These are phyloP conservation scores for Aspergillus ostianus DNA, from an alignment of 495 filamentous ascomycete genomes.

Conservation along the genomic window DNA sequence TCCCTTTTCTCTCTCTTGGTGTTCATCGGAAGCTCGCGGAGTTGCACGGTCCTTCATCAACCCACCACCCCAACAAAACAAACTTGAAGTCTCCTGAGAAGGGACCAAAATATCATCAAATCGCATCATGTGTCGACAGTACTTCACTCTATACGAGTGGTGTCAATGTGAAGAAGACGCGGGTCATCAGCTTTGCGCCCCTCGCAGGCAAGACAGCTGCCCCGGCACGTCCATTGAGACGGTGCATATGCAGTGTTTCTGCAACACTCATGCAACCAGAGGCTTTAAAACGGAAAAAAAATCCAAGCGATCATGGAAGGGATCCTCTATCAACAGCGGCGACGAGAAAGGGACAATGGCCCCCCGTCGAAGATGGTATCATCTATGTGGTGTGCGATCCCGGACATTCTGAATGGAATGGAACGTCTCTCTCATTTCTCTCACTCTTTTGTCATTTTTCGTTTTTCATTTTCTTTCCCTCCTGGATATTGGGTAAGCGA, in stretches of 20 bases:
- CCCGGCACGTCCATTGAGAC: slow-evolving; percentile 37
- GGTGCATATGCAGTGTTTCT: slow-evolving; percentile 48
- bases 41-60: background rate
- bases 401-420: slow-evolving; percentile 14
- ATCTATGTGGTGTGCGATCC: slow-evolving; percentile 28
- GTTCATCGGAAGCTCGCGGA: slow-evolving; percentile 21
- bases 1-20: background rate
- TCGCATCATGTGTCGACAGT: slow-evolving; percentile 43
- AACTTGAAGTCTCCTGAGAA: background rate
- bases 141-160: slow-evolving; percentile 43
- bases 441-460: slow-evolving; percentile 2
- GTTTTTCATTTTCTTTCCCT: slow-evolving; percentile 6
- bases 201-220: slow-evolving; percentile 32
- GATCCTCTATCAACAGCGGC: slow-evolving; percentile 22
- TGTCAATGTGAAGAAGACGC: slow-evolving; percentile 46
- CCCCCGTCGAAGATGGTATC: slow-evolving; percentile 37
- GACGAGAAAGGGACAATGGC: slow-evolving; percentile 32
- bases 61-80: background rate
- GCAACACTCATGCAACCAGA: slow-evolving; percentile 39
- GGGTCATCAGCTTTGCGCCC: slow-evolving; percentile 32
- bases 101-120: slow-evolving; percentile 2
- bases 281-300: slow-evolving; percentile 39
- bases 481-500: slow-evolving; percentile 19
- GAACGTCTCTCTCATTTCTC: too few species aligned
- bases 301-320: slow-evolving; percentile 27